These are phyloP conservation scores for Ambrosiella xylebori DNA, from an alignment of 2,329 filamentous ascomycete species.

Conservation along the genomic window DNA sequence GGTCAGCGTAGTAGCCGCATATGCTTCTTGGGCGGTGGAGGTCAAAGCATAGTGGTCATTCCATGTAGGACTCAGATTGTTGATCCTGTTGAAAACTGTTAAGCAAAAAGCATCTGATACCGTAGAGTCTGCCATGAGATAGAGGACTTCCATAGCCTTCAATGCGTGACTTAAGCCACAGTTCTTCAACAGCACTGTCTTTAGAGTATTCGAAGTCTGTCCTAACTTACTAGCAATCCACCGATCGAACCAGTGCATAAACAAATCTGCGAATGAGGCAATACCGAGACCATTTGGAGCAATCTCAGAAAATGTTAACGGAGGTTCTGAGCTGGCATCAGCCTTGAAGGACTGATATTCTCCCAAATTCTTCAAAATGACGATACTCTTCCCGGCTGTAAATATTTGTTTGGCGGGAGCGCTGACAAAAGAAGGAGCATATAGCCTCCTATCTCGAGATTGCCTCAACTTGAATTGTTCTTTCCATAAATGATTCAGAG, in stretches of 20 bases:
- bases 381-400: constrained; percentile 72
- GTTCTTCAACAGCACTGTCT: constrained; percentile 46
- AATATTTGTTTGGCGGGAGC: constrained; percentile 57
- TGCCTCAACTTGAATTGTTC: constrained; percentile 52
- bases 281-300: constrained; percentile 32
- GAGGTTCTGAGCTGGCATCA: constrained; percentile 23
- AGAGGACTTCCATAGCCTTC: constrained; percentile 51
- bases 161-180: constrained; percentile 52
- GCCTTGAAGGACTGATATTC: constrained; percentile 26
- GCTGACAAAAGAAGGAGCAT: constrained; percentile 59
- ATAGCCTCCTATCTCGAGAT: constrained; percentile 40
- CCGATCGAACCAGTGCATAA: constrained; percentile 51
- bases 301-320: constrained; percentile 39
- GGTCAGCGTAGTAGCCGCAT: constrained; percentile 30
- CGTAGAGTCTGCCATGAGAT: constrained; percentile 59
- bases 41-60: constrained; percentile 68
- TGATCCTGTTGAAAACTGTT: constrained; percentile 58
- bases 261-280: constrained; percentile 57
- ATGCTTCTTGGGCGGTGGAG: constrained; percentile 58
- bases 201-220: constrained; percentile 48
- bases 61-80: constrained; percentile 45
- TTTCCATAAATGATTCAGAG: constrained; percentile 56
- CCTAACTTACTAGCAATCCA: constrained; percentile 65
- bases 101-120: constrained; percentile 47
- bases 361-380: constrained; percentile 61